Percentiles rank a stretch among this genome's conserved stretches.
These are phyloP conservation scores for Peniophora sp. DNA, from an alignment of 1,284 basidiomycete genomes.

Conservation along the genomic window DNA sequence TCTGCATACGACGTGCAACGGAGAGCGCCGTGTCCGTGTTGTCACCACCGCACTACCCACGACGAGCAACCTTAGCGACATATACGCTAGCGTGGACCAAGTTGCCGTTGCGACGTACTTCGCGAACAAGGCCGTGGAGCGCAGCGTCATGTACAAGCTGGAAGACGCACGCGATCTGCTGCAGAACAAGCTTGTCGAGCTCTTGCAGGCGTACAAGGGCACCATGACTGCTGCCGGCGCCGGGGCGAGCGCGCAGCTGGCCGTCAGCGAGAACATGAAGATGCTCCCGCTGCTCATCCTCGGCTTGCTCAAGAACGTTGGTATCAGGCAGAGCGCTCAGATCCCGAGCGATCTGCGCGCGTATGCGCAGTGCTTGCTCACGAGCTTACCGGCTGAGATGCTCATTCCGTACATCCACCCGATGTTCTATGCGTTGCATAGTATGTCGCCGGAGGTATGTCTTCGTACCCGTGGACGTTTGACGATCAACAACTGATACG, in stretches of 20 bases:
- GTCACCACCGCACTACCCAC: conserved; percentile 91
- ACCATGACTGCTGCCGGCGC: conserved; percentile 93
- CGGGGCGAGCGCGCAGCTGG: conserved; percentile 91
- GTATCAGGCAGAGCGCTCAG: conserved; percentile 89
- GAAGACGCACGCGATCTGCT: conserved; percentile 93
- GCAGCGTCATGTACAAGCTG: conserved; percentile 81
- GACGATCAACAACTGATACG: background rate
- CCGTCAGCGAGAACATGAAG: conserved; percentile 88
- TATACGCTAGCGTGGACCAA: conserved; percentile 95
- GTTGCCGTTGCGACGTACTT: conserved; percentile 85
- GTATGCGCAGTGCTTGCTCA: conserved; percentile 90
- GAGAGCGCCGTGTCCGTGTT: conserved; percentile 95
- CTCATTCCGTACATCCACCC: conserved; percentile 94
- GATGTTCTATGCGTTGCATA: conserved; percentile 92
- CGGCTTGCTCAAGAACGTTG: conserved; percentile 91
- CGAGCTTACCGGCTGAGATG: conserved; percentile 85
- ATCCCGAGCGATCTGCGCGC: conserved; percentile 95
- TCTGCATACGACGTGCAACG: conserved; percentile 92
- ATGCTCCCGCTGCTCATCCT: conserved; percentile 88
- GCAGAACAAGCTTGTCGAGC: conserved; percentile 86
- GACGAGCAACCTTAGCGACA: conserved; percentile 86
- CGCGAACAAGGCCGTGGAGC: conserved; percentile 96
- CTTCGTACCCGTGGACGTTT: conserved; percentile 11
- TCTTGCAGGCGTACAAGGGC: conserved; percentile 89
- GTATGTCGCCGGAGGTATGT: conserved; percentile 84